phyloP scores from a whole-genome alignment of 1,284 basidiomycete species.

The Omphalotus olearius region DNA sequence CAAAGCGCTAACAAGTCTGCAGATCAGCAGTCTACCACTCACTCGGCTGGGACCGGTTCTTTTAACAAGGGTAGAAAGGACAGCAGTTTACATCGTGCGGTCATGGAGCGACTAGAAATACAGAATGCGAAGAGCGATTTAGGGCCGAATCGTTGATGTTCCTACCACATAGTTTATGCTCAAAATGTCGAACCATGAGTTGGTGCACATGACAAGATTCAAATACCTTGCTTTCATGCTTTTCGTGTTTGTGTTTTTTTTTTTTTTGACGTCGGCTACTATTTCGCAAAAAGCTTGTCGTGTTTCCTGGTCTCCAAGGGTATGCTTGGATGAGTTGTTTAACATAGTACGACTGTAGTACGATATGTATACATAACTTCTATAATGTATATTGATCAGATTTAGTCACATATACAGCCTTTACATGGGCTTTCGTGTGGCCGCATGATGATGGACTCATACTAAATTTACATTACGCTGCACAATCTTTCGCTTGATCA shows the following conservation, averaged over 20 bases:
- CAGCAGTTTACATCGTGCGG: conserved; percentile 69
- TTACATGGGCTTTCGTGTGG: no score
- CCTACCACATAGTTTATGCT: no score
- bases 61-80: conserved; percentile 34
- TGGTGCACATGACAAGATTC: no score
- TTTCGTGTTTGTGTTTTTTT: no score
- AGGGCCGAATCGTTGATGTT: background rate
- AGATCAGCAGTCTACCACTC: conserved; percentile 7
- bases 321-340: background rate
- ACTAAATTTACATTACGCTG: no score
- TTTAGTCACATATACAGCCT: background rate
- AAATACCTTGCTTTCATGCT: no score
- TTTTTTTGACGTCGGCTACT: no score
- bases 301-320: no score
- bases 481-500: background rate
- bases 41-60: conserved; percentile 6
- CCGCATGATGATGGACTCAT: no score
- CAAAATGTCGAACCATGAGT: no score
- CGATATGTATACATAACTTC: background rate
- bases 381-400: background rate
- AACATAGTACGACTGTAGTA: no score
- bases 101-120: conserved; percentile 70
- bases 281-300: no score
- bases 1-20: conserved; percentile 12
- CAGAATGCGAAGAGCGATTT: conserved; percentile 59